Evolutionary conservation across 768 basidiomycete species (phyloP), one percentile per base, ranked within the genome.

Genomic region (Kwoniella pini): DNA sequence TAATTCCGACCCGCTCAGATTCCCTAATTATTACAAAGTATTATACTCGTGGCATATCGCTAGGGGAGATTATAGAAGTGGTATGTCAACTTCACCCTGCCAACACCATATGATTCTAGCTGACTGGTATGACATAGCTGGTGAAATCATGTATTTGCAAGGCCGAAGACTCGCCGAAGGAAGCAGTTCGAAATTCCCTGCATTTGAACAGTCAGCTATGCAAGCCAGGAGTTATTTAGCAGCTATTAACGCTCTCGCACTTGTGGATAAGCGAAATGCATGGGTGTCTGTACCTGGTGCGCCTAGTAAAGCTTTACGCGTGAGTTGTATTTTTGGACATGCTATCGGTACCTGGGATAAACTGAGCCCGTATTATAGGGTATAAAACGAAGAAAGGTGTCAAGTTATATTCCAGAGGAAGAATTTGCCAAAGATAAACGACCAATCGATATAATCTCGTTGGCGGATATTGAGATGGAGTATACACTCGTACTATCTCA

Each of bases 21-120:
- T 83, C 36, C 94, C 94, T 0, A 87, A 86, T 72, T 98, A 95
- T 81, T 87, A 91, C 33, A 85, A 86, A 70, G 90, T 98, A 54
- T 80, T 98, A n/a, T 95, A 96, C 79, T 87, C 91, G 46, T 98
- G 92, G 92, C 88, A 92, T 76, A 84, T 88, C 68, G 83, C 84
- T 57, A 83, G 90, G 75, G 89, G 90, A 26, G 92, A 97, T 77
- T 92, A 93, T 80, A 85, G 91, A 52, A 91, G 85, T 76, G 96
- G 95, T 94, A 76, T 78, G 85, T 82, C 19, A 17, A 54, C 21
- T 39, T 38, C 11, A 17, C n/a, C 22, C 11, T 49, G 9, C 57
- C 39, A 38, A 2, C 2, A 43, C 6, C 33, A 15, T 39, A 38
- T 48, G 33, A n/a, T 63, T 15, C 5, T 5, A n/a, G 26, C 51